Evolutionary conservation across 1,284 basidiomycete genomes (phyloP).

Genomic region (Porodaedalea pini): DNA sequence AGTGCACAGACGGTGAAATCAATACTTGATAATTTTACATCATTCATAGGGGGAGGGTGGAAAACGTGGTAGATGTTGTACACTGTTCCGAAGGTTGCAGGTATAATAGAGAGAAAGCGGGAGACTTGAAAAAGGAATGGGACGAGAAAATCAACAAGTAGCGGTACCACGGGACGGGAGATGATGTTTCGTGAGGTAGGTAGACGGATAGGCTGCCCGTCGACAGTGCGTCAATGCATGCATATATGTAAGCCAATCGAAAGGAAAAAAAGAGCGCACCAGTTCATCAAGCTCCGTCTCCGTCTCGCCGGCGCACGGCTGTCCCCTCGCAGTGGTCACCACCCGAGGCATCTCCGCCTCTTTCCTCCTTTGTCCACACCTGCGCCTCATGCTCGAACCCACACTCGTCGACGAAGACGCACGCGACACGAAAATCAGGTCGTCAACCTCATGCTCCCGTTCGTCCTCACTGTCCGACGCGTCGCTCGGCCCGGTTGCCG

Average conservation of each 20-base stretch:
- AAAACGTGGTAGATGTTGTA: slow-evolving; percentile 54
- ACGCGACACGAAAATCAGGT: slow-evolving; percentile 13
- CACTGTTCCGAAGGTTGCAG: slow-evolving; percentile 61
- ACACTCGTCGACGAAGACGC: not conserved
- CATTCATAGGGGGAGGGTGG: slow-evolving; percentile 40
- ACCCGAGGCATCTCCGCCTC: slow-evolving; percentile 34
- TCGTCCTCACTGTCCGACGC: slow-evolving; percentile 6
- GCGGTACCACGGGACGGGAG: slow-evolving; percentile 6
- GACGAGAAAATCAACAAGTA: slow-evolving; percentile 27
- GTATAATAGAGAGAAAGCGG: slow-evolving; percentile 69
- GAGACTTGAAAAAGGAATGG: slow-evolving; percentile 43
- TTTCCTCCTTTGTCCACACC: not conserved
- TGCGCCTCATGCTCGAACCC: not conserved
- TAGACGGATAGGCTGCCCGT: slow-evolving; percentile 13
- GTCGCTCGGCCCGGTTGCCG: slow-evolving; percentile 4
- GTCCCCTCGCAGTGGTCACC: slow-evolving; percentile 62
- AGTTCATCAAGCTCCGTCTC: slow-evolving; percentile 75
- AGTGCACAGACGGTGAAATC: slow-evolving; percentile 62
- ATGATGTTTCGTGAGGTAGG: slow-evolving; percentile 19
- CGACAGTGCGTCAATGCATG: slow-evolving; percentile 24
- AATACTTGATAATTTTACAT: slow-evolving; percentile 32
- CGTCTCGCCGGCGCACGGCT: slow-evolving; percentile 65
- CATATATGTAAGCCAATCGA: slow-evolving; percentile 9
- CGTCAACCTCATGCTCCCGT: slow-evolving; percentile 9
- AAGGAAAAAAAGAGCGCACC: slow-evolving; percentile 40